Evolutionary conservation across 345 rosid species (phyloP), one percentile per base, ranked within the genome.

Genomic region (Trapa incisa): DNA sequence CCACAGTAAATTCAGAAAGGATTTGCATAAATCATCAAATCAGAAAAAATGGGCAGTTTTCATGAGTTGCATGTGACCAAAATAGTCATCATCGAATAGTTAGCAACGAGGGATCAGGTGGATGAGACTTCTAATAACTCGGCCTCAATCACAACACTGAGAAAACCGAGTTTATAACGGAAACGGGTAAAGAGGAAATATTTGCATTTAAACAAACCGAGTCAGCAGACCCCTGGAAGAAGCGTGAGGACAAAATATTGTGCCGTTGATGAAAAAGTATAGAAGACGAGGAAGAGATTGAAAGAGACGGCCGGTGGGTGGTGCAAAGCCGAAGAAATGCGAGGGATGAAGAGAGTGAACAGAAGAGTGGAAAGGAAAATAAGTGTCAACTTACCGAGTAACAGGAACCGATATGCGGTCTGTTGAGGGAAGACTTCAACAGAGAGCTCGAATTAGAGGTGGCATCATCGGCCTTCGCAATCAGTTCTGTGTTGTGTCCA

Each of bases 191-290:
- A 47, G 22, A 36, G n/a, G 9, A 13, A 35, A 41, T 22, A 41
- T 47, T 48, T 66, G 58, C 68, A 66, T 66, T 60, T 48, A 66
- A 29, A 8, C 56, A 66, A 47, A 66, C 4, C 45, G 33, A 41
- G 43, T n/a, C 65, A 37, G 15, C 38, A 45, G 38, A 14, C 43
- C 65, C 17, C 37, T 4, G 41, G 39, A 61, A 38, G 37, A 61
- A 38, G 38, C 38, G 37, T n/a, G 14, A 42, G n/a, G 22, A 3
- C 57, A 14, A 16, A 22, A 5, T 22, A 52, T 52, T 52, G 57
- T 2, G 57, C n/a, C 16, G 57, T 4, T 15, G 22, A 2, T 52
- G 7, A 17, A 2, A 16, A 52, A 52, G 4, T 5, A 52, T 29
- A 4, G 29, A 5, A 17, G 52, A 10, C 29, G n/a, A 22, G 29